These are phyloP conservation scores for Earliella scabrosa DNA, from an alignment of 1,284 basidiomycete genomes.

Conservation along the genomic window DNA sequence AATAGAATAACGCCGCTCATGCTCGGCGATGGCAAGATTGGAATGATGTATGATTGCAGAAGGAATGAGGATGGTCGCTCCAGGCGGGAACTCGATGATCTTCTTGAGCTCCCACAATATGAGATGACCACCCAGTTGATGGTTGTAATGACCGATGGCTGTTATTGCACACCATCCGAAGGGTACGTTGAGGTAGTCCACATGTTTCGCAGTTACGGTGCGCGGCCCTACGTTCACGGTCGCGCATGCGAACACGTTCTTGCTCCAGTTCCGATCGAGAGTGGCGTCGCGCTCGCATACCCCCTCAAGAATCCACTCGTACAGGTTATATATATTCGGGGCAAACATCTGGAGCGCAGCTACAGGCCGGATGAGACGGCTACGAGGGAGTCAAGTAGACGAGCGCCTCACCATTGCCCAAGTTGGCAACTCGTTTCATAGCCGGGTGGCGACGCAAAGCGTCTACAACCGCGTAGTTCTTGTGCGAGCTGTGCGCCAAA, in stretches of 20 bases:
- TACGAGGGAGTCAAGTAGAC: no score
- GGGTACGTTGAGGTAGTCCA: no score
- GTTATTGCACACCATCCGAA: not conserved
- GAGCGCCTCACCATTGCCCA: not conserved
- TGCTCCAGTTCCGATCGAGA: not conserved
- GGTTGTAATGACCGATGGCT: not conserved
- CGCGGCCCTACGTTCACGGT: not conserved
- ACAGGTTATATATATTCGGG: not conserved
- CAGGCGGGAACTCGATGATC: no score
- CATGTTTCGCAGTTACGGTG: not conserved
- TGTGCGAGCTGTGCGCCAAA: not conserved
- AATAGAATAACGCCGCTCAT: not conserved
- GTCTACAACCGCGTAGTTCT: not conserved
- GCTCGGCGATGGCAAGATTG: not conserved
- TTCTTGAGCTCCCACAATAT: no score
- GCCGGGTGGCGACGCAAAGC: not conserved
- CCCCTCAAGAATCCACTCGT: not conserved
- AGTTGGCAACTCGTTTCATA: not conserved
- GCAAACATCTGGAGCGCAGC: not conserved
- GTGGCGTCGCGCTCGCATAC: not conserved
- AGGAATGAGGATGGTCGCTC: no score
- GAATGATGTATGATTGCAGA: not conserved
- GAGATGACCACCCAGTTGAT: not conserved
- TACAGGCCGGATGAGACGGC: no score
- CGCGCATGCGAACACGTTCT: not conserved